These are phyloP conservation scores for Grosmannia clavigera DNA, from an alignment of 2,329 filamentous ascomycete genomes.

Conservation along the genomic window DNA sequence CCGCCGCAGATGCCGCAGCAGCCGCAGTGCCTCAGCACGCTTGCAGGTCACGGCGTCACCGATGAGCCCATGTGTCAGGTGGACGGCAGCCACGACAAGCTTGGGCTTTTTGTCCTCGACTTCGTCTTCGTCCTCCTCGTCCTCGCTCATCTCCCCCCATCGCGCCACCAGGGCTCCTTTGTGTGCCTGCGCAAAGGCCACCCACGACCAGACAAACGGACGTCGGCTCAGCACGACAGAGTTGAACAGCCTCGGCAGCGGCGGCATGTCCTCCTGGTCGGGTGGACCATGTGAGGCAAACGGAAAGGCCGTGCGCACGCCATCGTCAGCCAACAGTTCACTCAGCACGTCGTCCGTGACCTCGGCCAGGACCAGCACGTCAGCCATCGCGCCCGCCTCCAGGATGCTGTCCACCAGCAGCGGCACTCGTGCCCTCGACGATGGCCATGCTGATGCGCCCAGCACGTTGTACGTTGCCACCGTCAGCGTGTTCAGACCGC, in stretches of 20 bases:
- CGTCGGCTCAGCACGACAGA: slow-evolving; percentile 45
- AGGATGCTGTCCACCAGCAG: slow-evolving; percentile 32
- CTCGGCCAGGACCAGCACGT: slow-evolving; percentile 46
- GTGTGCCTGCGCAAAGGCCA: slow-evolving; percentile 41
- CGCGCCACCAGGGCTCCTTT: slow-evolving; percentile 42
- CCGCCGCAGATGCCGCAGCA: slow-evolving; percentile 32
- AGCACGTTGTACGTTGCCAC: slow-evolving; percentile 41
- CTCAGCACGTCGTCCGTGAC: slow-evolving; percentile 52
- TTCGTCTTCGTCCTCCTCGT: neutral
- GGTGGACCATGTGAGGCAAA: slow-evolving; percentile 48
- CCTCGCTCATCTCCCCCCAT: neutral
- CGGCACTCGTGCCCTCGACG: slow-evolving; percentile 27
- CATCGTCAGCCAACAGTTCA: slow-evolving; percentile 34
- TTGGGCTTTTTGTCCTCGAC: slow-evolving; percentile 17
- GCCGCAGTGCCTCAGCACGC: slow-evolving; percentile 38
- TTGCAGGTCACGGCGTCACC: slow-evolving; percentile 46
- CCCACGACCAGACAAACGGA: slow-evolving; percentile 40
- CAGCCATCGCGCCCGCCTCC: slow-evolving; percentile 23
- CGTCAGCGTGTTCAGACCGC: slow-evolving; percentile 13
- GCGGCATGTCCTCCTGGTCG: slow-evolving; percentile 34
- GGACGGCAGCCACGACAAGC: slow-evolving; percentile 42
- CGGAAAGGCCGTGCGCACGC: slow-evolving; percentile 35
- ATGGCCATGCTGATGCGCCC: slow-evolving; percentile 36
- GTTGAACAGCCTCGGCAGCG: slow-evolving; percentile 48
- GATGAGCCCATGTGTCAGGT: slow-evolving; percentile 49